Conservation (phyloP, 2,329 filamentous ascomycete genomes). For the Hypoxylon rubiginosum region DNA sequence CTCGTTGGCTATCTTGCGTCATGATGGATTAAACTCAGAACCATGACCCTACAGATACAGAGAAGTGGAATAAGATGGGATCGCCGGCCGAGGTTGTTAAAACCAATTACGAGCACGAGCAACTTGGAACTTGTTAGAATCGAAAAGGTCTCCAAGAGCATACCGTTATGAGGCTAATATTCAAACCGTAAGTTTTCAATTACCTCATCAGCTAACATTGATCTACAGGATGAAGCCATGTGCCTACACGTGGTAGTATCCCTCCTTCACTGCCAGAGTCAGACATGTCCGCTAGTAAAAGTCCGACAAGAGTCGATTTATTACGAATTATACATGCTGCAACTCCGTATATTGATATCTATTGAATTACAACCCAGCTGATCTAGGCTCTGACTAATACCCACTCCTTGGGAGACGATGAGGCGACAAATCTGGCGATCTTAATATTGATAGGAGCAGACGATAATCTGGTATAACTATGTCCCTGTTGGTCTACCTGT, state of each 20-base stretch:
- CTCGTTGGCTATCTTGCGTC: conserved; percentile 7
- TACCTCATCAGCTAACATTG: conserved; percentile 2
- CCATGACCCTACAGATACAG: neutral
- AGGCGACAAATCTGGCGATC: neutral
- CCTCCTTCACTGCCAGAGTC: neutral
- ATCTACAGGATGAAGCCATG: neutral
- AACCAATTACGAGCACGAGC: neutral
- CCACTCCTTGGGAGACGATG: neutral
- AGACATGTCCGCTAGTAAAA: conserved; percentile 2
- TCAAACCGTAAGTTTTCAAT: neutral
- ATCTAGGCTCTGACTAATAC: neutral
- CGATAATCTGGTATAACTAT: neutral
- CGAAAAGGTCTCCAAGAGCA: neutral
- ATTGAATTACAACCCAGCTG: neutral
- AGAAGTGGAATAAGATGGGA: neutral
- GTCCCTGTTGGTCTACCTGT: conserved; percentile 3
- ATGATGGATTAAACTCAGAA: neutral
- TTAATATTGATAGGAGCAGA: neutral
- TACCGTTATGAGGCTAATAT: neutral
- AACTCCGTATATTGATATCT: conserved; percentile 10
- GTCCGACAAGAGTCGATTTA: conserved; percentile 1
- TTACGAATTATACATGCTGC: neutral
- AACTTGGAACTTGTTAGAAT: neutral
- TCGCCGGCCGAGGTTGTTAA: neutral
- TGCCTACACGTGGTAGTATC: neutral